These are phyloP conservation scores for Rossbeevera mucosa DNA, from an alignment of 768 basidiomycete genomes.

Conservation along the genomic window DNA sequence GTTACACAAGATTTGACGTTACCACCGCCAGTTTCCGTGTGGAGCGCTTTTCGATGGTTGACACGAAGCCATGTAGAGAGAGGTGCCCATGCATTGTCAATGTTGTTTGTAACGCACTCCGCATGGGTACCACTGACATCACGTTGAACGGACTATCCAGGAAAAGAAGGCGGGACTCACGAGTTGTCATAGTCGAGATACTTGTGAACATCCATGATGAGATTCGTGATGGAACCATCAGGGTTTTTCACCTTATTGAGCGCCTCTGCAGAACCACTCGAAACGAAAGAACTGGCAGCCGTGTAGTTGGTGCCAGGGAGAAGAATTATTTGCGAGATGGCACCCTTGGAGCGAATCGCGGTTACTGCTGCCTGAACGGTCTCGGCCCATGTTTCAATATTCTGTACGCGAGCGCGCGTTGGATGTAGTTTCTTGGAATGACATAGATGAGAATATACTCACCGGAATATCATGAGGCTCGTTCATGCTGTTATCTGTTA, in stretches of 20 bases:
- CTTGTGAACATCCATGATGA: conserved; percentile 62
- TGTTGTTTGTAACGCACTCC: conserved; percentile 52
- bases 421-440: conserved; percentile 39
- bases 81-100: conserved; percentile 41
- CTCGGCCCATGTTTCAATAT: conserved; percentile 46
- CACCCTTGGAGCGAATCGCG: conserved; percentile 51
- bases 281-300: conserved; percentile 46
- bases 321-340: conserved; percentile 51
- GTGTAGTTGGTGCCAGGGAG: conserved; percentile 59
- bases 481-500: conserved; percentile 44
- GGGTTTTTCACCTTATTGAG: conserved; percentile 42
- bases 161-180: conserved; percentile 24
- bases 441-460: conserved; percentile 40
- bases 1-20: conserved; percentile 44
- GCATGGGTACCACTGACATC: conserved; percentile 33
- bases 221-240: conserved; percentile 40
- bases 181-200: conserved; percentile 56
- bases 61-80: conserved; percentile 46
- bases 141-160: conserved; percentile 24
- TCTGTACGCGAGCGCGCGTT: conserved; percentile 5
- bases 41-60: conserved; percentile 50
- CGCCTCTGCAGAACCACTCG: conserved; percentile 48
- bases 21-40: conserved; percentile 60
- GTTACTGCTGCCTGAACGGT: conserved; percentile 56
- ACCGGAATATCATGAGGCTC: conserved; percentile 56